phyloP scores from a whole-genome alignment of 83 land plant species.

The Larix sibirica region DNA sequence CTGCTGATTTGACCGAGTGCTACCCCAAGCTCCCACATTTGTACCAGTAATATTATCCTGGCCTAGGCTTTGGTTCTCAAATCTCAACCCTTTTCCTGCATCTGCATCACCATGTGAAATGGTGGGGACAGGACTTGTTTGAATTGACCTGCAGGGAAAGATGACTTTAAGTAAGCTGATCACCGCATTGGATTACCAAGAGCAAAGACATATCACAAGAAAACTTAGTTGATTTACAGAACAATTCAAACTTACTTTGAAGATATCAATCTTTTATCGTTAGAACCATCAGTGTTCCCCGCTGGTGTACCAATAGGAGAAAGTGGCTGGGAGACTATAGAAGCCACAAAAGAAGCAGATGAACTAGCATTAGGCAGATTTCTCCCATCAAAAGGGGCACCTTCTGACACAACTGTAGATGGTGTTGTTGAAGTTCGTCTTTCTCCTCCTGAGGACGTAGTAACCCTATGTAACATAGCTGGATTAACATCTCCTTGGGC shows the following conservation, averaged over 20 bases:
- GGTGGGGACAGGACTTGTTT: constrained; percentile 24
- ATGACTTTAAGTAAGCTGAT: background rate
- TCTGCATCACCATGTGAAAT: constrained; percentile 29
- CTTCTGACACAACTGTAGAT: constrained; percentile 13
- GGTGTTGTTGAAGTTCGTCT: background rate
- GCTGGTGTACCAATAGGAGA: constrained; percentile 76
- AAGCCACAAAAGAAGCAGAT: constrained; percentile 26
- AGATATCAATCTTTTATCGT: constrained; percentile 35
- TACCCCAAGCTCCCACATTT: constrained; percentile 48
- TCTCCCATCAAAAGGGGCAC: constrained; percentile 23
- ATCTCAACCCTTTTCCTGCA: constrained; percentile 24
- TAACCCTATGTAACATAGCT: constrained; percentile 19
- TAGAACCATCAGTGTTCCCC: constrained; percentile 29
- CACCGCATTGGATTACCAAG: background rate
- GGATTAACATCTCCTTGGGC: constrained; percentile 21
- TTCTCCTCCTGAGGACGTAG: constrained; percentile 16
- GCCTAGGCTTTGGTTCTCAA: constrained; percentile 44
- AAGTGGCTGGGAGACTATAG: constrained; percentile 35
- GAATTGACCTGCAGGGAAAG: constrained; percentile 42
- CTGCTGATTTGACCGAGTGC: constrained; percentile 45
- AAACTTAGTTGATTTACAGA: background rate
- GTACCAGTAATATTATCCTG: constrained; percentile 50
- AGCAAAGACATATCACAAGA: background rate
- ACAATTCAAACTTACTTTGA: constrained; percentile 39
- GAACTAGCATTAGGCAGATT: constrained; percentile 12